These are phyloP conservation scores for Adansonia digitata DNA, from an alignment of 345 rosid species.

Conservation along the genomic window DNA sequence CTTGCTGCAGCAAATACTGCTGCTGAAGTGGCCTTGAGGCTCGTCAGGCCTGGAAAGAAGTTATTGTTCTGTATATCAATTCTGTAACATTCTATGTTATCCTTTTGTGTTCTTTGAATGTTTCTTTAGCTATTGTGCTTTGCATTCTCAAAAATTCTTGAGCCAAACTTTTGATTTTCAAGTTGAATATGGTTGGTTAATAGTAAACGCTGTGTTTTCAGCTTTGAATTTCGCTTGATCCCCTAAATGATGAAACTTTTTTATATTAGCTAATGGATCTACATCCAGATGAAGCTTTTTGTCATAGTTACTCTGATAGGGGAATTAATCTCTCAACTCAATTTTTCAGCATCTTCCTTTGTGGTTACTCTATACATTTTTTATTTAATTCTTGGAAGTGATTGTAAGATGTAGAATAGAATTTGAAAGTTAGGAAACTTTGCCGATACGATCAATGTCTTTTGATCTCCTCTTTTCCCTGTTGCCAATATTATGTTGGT, in stretches of 20 bases:
- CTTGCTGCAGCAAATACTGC: slow-evolving; percentile 91
- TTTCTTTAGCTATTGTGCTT: not conserved
- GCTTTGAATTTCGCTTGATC: not conserved
- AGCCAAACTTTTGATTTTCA: not conserved
- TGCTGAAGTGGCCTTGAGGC: slow-evolving; percentile 97
- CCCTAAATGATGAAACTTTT: slow-evolving; percentile 57
- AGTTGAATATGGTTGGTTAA: not conserved
- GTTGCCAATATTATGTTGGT: no score
- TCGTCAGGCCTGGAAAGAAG: slow-evolving; percentile 94
- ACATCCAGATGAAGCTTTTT: slow-evolving; percentile 55
- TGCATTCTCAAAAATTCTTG: not conserved
- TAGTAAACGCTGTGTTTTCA: not conserved
- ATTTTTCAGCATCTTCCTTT: not conserved
- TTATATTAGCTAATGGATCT: slow-evolving; percentile 53
- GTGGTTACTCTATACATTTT: not conserved
- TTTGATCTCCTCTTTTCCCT: no score
- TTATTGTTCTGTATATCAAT: slow-evolving; percentile 20
- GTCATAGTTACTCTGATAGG: no score
- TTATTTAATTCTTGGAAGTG: no score
- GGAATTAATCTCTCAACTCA: no score
- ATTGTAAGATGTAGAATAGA: not conserved
- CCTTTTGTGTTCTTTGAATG: not conserved
- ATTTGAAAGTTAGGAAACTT: slow-evolving; percentile 27
- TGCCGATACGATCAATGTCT: slow-evolving; percentile 38
- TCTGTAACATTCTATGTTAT: not conserved